Percentiles rank a stretch among this genome's conserved stretches.
phyloP scores from a whole-genome alignment of 2,329 filamentous ascomycete species.

The Tolypocladium guangdongense region DNA sequence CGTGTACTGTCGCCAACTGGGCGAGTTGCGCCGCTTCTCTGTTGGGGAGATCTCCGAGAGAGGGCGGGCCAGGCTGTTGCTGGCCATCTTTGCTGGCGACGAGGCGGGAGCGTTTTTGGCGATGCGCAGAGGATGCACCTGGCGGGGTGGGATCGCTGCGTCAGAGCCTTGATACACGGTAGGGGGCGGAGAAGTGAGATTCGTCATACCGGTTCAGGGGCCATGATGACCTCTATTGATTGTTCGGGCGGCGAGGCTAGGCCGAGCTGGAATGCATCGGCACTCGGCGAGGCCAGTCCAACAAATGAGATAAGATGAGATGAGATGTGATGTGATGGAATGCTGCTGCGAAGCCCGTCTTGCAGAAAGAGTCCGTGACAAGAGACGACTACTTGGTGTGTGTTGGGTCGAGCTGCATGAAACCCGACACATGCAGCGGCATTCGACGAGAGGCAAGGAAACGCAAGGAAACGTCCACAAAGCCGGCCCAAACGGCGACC shows the following conservation, averaged over 20 bases:
- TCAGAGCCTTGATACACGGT: conserved; percentile 1
- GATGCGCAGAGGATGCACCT: conserved; percentile 73
- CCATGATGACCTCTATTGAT: conserved; percentile 20
- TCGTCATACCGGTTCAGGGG: conserved; percentile 26
- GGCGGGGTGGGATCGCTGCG: conserved; percentile 5
- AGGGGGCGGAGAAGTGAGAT: conserved; percentile 6
- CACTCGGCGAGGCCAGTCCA: conserved; percentile 13
- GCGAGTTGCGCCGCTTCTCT: conserved; percentile 81
- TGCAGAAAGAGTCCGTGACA: not conserved
- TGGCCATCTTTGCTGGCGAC: conserved; percentile 53
- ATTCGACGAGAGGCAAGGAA: not conserved
- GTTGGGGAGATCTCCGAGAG: conserved; percentile 83
- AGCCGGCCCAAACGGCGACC: conserved; percentile 1
- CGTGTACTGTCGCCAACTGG: conserved; percentile 65
- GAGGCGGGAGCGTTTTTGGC: conserved; percentile 53
- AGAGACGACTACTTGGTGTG: not conserved
- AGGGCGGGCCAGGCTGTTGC: conserved; percentile 54
- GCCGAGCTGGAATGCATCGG: conserved; percentile 19
- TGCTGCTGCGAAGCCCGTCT: conserved; percentile 7
- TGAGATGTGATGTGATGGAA: too few species aligned
- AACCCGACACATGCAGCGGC: not conserved
- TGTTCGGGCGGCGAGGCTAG: conserved; percentile 10
- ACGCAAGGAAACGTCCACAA: not conserved
- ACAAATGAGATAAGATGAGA: conserved; percentile 9
- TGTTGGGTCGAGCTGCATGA: not conserved